phyloP scores from a whole-genome alignment of 345 rosid species.

The Bruguiera gymnorhiza region DNA sequence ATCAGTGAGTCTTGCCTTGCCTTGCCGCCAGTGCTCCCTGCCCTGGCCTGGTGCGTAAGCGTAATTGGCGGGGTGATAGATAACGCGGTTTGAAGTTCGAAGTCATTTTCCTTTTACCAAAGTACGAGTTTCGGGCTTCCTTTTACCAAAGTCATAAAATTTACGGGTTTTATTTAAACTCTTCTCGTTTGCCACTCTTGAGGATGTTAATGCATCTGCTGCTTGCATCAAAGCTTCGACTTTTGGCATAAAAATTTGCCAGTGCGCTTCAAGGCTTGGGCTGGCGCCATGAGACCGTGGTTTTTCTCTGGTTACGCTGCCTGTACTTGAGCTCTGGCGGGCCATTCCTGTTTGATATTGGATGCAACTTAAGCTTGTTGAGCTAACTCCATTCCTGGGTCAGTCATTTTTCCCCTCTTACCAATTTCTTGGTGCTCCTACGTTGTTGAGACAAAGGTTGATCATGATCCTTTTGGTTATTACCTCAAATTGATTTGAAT shows the following conservation, averaged over 20 bases:
- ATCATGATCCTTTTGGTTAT: neutral
- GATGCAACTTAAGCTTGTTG: conserved; percentile 72
- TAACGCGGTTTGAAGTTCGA: too few species aligned
- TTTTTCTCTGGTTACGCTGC: conserved; percentile 91
- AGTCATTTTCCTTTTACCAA: too few species aligned
- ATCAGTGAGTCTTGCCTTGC: too few species aligned
- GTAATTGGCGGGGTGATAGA: too few species aligned
- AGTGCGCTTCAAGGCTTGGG: conserved; percentile 56
- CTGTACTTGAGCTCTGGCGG: conserved; percentile 86
- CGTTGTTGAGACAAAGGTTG: too few species aligned
- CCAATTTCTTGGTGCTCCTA: too few species aligned
- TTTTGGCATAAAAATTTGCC: conserved; percentile 74
- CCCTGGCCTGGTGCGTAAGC: too few species aligned
- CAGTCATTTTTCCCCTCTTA: conserved; percentile 27
- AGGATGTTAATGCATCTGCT: conserved; percentile 53
- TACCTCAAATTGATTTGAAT: conserved; percentile 5
- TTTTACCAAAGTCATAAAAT: too few species aligned
- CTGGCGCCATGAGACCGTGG: conserved; percentile 81
- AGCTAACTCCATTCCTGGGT: conserved; percentile 76
- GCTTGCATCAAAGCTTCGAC: conserved; percentile 53
- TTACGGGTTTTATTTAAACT: too few species aligned
- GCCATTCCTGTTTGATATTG: conserved; percentile 96
- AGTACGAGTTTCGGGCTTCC: too few species aligned
- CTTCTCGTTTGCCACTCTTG: conserved; percentile 53
- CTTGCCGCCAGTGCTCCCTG: too few species aligned